A percentile compares a stretch with the other conserved stretches of the same genome.
Conservation (phyloP, 805 yeast species). For the Myxozyma melibiosi region DNA sequence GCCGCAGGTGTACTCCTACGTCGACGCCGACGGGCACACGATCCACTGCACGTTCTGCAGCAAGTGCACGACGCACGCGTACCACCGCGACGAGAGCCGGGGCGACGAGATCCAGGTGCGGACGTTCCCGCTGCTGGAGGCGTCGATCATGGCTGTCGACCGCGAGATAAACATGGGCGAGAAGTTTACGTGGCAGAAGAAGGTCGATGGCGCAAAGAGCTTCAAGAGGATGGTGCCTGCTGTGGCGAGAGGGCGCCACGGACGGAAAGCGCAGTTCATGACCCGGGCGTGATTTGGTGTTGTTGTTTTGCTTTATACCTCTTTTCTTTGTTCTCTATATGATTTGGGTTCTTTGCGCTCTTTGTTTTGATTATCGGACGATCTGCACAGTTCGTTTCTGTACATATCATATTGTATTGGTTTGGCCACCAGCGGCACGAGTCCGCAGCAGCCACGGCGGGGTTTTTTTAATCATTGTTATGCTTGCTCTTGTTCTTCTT, state of each 20-base stretch:
- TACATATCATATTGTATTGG: too few relatives aligned
- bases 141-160: conserved; percentile 29
- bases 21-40: conserved; percentile 15
- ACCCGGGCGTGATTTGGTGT: neutral
- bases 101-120: conserved; percentile 33
- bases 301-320: neutral
- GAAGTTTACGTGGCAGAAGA: conserved; percentile 30
- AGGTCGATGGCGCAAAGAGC: conserved; percentile 31
- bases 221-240: conserved; percentile 26
- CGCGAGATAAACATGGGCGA: conserved; percentile 31
- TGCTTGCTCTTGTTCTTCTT: too few relatives aligned
- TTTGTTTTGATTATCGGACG: neutral
- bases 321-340: neutral
- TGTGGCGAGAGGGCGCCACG: conserved; percentile 23
- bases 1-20: conserved; percentile 30
- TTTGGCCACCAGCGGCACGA: too few relatives aligned
- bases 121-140: conserved; percentile 31
- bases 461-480: too few relatives aligned
- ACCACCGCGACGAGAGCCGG: conserved; percentile 31
- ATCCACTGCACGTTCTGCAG: conserved; percentile 33
- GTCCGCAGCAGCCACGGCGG: too few relatives aligned
- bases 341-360: neutral
- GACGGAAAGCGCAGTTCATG: neutral
- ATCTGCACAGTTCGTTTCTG: too few relatives aligned
- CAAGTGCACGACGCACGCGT: conserved; percentile 33